Evolutionary conservation across 345 rosid genomes (phyloP), one percentile per base, ranked within the genome.

Genomic region (Aethionema arabicum): DNA sequence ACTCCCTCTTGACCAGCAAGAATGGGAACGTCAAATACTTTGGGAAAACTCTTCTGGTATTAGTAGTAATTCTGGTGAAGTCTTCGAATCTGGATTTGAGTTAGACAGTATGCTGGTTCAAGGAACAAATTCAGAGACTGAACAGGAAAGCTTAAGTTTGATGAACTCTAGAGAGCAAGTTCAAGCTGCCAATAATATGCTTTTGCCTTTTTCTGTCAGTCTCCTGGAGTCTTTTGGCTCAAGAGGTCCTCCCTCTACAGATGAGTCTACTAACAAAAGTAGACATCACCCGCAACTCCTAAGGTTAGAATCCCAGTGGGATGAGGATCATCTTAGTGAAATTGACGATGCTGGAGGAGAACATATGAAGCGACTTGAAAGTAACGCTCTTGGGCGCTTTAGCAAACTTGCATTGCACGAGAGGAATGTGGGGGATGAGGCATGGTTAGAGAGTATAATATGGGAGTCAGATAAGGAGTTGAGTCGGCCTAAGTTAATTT

Each of bases 1-100:
- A 69, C 78, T 75, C 68, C 87, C 88, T 50, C 92, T 93, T 71
- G 95, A 84, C 72, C 97, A 93, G 80, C 83, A 78, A 65, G 90
- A 90, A 63, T 93, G 99, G 99, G 96, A 93, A 77, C 80, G 85
- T 37, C 78, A 60, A 46, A 93, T 90, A 75, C 59, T 83, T 12
- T 93, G 99, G 99, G 96, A 80, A 72, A 74, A 62, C 74, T 79
- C 83, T 65, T 83, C 97, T 66, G 72, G 61, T 44, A 52, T 9
- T 21, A 76, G 83, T 69, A 72, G 72, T 61, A 68, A 58, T 63
- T 72, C 83, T 66, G 55, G 69, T 35, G 77, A 76, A 65, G 61
- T 79, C 68, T 74, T 68, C 48, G 83, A 80, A 35, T 64, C 65
- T 52, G 80, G 68, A 63, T 62, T 77, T 39, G 90, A 74, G 13